These are phyloP conservation scores for Sporothrix protearum DNA, from an alignment of 2,329 filamentous ascomycete genomes.

Conservation along the genomic window DNA sequence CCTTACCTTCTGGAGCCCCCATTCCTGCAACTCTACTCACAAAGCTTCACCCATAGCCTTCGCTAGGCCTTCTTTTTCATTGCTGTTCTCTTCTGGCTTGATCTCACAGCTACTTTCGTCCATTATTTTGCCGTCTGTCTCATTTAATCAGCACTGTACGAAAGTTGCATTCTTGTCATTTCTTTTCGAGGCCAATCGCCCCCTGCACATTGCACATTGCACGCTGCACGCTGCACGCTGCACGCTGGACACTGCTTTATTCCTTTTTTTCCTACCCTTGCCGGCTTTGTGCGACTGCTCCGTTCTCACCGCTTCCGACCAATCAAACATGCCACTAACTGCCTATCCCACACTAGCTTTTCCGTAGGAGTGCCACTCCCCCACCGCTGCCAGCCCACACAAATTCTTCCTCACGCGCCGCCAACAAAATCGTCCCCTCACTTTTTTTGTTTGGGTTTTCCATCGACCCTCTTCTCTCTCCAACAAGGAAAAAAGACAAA, in stretches of 20 bases:
- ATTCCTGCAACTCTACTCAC: not conserved
- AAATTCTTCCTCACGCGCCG: constrained; percentile 26
- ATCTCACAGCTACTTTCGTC: not conserved
- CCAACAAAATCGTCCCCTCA: constrained; percentile 24
- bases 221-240: too few relatives aligned
- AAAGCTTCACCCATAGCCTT: not conserved
- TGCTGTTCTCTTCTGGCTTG: not conserved
- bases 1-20: not conserved
- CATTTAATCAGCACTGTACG: not conserved
- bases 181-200: not conserved
- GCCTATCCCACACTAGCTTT: constrained; percentile 21
- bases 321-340: constrained; percentile 25
- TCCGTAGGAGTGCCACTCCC: constrained; percentile 14
- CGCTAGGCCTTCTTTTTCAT: not conserved
- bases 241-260: not conserved
- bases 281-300: constrained; percentile 22
- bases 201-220: too few relatives aligned
- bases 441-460: constrained; percentile 25
- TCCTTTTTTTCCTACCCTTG: constrained; percentile 14
- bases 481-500: constrained; percentile 10
- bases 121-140: not conserved
- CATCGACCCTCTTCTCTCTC: not conserved
- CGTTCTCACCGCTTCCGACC: constrained; percentile 19
- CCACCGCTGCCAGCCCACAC: constrained; percentile 22
- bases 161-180: not conserved